Evolutionary conservation across 768 basidiomycete genomes (phyloP).

Genomic region (Amyloporia xantha): DNA sequence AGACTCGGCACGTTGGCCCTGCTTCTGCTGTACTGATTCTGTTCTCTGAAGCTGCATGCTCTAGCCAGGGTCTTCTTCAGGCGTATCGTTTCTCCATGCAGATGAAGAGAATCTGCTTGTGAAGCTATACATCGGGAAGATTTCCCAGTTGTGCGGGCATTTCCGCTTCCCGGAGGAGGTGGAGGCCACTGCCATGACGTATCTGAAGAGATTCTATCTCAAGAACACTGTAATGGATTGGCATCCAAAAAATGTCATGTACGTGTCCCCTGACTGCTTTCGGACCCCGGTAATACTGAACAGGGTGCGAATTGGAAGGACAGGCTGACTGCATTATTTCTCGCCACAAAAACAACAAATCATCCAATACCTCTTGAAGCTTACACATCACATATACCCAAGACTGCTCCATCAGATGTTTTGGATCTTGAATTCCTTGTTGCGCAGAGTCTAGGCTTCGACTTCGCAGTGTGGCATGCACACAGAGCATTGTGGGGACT

Average conservation of each 20-base stretch:
- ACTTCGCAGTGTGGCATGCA: slow-evolving; percentile 90
- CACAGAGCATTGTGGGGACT: slow-evolving; percentile 86
- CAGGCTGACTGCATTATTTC: slow-evolving; percentile 92
- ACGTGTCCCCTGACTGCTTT: slow-evolving; percentile 18
- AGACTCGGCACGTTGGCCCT: slow-evolving; percentile 55
- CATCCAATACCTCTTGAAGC: slow-evolving; percentile 81
- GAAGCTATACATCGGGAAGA: slow-evolving; percentile 81
- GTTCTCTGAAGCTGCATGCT: neutral
- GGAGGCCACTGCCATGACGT: slow-evolving; percentile 86
- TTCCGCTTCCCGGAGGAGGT: slow-evolving; percentile 91
- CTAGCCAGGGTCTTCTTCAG: slow-evolving; percentile 66
- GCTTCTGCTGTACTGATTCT: slow-evolving; percentile 8
- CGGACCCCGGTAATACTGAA: neutral
- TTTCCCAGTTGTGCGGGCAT: slow-evolving; percentile 75
- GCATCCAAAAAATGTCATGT: slow-evolving; percentile 99
- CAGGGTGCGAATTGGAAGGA: neutral
- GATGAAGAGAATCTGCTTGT: slow-evolving; percentile 86
- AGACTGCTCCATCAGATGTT: slow-evolving; percentile 74
- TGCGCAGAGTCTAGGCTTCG: slow-evolving; percentile 89
- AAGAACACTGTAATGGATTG: slow-evolving; percentile 99
- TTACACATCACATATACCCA: slow-evolving; percentile 80
- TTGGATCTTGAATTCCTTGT: slow-evolving; percentile 94
- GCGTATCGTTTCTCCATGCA: slow-evolving; percentile 67
- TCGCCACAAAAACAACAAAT: slow-evolving; percentile 98
- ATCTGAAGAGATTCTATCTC: slow-evolving; percentile 94